These are phyloP conservation scores for Tremella mesenterica DNA, from an alignment of 768 basidiomycete genomes.

Conservation along the genomic window DNA sequence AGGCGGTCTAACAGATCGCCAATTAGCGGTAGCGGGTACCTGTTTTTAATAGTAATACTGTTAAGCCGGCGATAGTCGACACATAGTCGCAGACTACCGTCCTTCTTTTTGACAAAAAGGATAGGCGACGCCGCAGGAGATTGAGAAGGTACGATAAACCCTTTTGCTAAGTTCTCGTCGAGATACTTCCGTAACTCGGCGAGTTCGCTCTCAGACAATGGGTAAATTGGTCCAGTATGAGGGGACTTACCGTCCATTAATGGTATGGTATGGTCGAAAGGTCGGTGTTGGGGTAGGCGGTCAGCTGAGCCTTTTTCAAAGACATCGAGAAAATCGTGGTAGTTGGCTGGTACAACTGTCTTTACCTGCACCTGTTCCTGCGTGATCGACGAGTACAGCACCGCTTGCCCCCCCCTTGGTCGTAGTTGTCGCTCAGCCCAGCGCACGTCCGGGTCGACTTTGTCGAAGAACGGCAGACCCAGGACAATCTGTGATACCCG, in stretches of 20 bases:
- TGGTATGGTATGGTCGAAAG: constrained; percentile 9
- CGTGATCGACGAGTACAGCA: no score
- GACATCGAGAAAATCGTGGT: constrained; percentile 1
- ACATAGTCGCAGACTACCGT: constrained; percentile 36
- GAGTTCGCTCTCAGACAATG: constrained; percentile 42
- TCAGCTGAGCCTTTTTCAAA: constrained; percentile 10
- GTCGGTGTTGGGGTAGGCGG: constrained; percentile 7
- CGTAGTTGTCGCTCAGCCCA: constrained; percentile 16
- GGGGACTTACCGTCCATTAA: constrained; percentile 18
- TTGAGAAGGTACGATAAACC: constrained; percentile 2
- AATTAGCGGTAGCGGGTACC: constrained; percentile 26
- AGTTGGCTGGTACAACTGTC: not conserved
- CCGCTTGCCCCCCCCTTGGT: not conserved
- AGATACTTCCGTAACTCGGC: constrained; percentile 45
- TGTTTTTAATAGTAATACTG: constrained; percentile 16
- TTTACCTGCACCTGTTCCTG: not conserved
- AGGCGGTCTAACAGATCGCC: constrained; percentile 18
- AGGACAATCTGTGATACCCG: not conserved
- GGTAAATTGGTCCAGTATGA: constrained; percentile 44
- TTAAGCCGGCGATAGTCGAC: constrained; percentile 43
- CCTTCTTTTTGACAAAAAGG: constrained; percentile 47
- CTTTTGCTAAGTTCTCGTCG: constrained; percentile 42
- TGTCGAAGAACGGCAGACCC: not conserved
- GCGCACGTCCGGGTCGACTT: not conserved
- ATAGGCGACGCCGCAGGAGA: constrained; percentile 18